Conservation (phyloP, 163 green algal species). For the Chlamydomonas reinhardtii region DNA sequence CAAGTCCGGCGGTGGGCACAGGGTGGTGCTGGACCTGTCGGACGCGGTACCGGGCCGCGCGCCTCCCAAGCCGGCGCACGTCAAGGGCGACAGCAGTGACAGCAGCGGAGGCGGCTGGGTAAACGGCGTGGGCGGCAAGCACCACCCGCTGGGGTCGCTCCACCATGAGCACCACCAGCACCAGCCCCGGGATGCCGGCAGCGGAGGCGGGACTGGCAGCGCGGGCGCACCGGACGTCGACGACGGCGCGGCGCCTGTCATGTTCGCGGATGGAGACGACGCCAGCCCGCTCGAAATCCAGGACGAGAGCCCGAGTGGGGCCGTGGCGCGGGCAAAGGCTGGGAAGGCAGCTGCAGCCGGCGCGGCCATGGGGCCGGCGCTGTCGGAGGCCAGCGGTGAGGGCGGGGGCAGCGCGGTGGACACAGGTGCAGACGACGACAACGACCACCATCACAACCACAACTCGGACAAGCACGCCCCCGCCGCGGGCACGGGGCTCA, state of each 20-base stretch:
- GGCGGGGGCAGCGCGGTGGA: background rate
- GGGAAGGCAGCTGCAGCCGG: too few relatives aligned
- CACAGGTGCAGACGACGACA: background rate
- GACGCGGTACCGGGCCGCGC: too few relatives aligned
- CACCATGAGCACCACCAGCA: too few relatives aligned
- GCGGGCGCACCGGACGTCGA: background rate
- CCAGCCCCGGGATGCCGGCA: background rate
- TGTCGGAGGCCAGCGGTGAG: constrained; percentile 4
- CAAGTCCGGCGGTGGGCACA: background rate
- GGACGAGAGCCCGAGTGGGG: constrained; percentile 19
- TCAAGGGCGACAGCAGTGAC: too few relatives aligned
- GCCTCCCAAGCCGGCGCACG: too few relatives aligned
- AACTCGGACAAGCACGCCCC: too few relatives aligned
- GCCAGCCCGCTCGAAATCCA: constrained; percentile 1
- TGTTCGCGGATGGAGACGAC: background rate
- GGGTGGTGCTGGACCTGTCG: constrained; percentile 10
- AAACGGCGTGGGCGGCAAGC: too few relatives aligned
- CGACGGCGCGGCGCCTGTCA: background rate
- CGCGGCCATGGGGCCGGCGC: background rate
- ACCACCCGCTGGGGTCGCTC: too few relatives aligned
- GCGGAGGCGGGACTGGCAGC: background rate
- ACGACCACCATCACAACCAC: background rate
- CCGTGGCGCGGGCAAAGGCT: background rate
- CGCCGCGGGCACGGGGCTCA: too few relatives aligned
- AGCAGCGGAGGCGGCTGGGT: too few relatives aligned